Conservation (phyloP, 2,329 filamentous ascomycete species). For the Sordariomycetes sp. region DNA sequence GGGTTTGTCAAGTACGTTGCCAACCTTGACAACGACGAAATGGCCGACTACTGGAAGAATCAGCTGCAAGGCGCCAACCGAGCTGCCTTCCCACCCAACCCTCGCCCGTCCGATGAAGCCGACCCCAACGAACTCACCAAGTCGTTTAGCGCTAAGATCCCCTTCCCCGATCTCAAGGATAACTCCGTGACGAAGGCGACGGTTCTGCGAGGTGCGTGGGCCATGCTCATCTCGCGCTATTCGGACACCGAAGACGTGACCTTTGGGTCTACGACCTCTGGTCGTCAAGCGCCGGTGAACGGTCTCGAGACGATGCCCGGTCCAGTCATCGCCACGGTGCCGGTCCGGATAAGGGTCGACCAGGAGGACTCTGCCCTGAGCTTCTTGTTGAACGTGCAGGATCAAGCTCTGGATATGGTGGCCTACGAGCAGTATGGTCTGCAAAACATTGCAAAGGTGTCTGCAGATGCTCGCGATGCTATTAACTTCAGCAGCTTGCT, state of each 20-base stretch:
- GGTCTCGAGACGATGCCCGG: conserved; percentile 10
- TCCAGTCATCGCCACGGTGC: conserved; percentile 9
- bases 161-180: background rate
- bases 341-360: conserved; percentile 6
- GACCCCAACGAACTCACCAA: background rate
- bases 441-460: conserved; percentile 12
- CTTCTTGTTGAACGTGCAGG: conserved; percentile 7
- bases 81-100: background rate
- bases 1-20: conserved; percentile 5
- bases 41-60: background rate
- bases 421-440: conserved; percentile 13
- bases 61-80: background rate
- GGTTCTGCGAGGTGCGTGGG: conserved; percentile 18
- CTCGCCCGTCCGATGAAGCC: background rate
- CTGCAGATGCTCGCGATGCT: conserved; percentile 6
- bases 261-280: conserved; percentile 12
- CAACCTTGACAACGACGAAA: background rate
- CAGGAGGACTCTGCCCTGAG: conserved; percentile 4
- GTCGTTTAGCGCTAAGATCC: conserved; percentile 1
- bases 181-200: conserved; percentile 9
- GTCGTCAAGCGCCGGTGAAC: conserved; percentile 10
- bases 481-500: conserved; percentile 12
- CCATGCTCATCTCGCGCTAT: conserved; percentile 4
- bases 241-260: conserved; percentile 9
- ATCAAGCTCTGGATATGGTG: conserved; percentile 10